Evolutionary conservation across 2,329 filamentous ascomycete genomes (phyloP), one percentile per base, ranked within the genome.

Genomic region (Fusarium sp.): DNA sequence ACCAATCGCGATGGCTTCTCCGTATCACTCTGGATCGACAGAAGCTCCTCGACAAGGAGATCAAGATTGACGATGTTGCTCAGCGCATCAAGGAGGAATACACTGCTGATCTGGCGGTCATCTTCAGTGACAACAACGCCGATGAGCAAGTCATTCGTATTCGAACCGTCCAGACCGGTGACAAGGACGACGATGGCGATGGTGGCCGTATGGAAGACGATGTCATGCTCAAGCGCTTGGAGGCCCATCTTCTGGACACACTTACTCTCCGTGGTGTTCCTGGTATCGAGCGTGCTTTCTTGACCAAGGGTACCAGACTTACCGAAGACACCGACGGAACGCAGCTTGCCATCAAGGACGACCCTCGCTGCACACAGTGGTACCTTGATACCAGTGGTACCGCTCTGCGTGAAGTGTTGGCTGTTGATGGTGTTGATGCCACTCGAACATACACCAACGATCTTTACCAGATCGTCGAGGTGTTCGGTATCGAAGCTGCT

Each of bases 121-220:
- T 99, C 65, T 97, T 97, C 85, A 97, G 94, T 81, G 96, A 99
- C 80, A 96, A 98, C 84, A 99, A 99, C 79, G 94, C 95, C 12
- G 94, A 98, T 70, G 90, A 97, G 78, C 94, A 97, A 79, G 91
- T 98, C 46, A 93, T 99, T 74, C 96, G 96, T 79, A 91, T 98
- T 70, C 92, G 96, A 70, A 91, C 94, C 75, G 89, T 97, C 66
- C 83, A 62, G 18, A 58, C 62, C 50, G 90, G 91, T 50, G 89
- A 90, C 46, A 91, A 93, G 77, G 91, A 91, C 39, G 92, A 95
- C 12, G 90, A 91, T 39, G 80, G 81, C 13, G 83, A 84, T 25
- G 84, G 83, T 25, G 83, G 83, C 67, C 79, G 81, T 31, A 88
- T 92, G 59, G 92, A 97, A 76, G 94, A 98, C 69, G 95, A 98